Percentiles rank a stretch among this genome's conserved stretches.
Evolutionary conservation across 768 basidiomycete species (phyloP).

Genomic region (Boletus insuetus): DNA sequence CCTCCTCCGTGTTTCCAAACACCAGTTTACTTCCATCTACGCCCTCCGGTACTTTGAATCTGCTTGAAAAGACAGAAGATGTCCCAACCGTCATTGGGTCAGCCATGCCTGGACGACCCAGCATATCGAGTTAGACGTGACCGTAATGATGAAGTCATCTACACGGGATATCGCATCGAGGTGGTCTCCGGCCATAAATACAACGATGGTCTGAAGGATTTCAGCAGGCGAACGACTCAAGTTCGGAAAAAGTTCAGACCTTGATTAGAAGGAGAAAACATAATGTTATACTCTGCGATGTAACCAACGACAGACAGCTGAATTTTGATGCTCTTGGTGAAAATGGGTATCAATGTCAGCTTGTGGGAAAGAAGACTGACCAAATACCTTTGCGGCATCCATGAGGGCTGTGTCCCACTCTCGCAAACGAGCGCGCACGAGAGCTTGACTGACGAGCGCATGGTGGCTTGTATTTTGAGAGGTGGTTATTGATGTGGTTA

Average conservation of each 20-base stretch:
- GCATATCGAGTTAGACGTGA: not conserved
- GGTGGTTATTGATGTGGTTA: not conserved
- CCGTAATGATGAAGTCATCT: not conserved
- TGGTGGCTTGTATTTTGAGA: not conserved
- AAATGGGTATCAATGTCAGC: not conserved
- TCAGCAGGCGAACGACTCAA: not conserved
- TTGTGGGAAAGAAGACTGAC: not conserved
- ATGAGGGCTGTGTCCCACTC: not conserved
- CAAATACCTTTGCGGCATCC: not conserved
- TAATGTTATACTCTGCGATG: not conserved
- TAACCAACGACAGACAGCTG: not conserved
- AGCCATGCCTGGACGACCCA: not conserved
- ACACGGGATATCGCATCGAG: slow-evolving; percentile 1
- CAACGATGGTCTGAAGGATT: not conserved
- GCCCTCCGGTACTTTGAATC: too few species aligned
- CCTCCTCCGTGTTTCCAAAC: too few species aligned
- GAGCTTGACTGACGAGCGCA: not conserved
- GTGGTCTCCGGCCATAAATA: slow-evolving; percentile 2
- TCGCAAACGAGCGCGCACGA: not conserved
- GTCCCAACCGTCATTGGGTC: too few species aligned
- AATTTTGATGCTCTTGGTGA: not conserved
- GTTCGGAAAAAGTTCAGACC: not conserved
- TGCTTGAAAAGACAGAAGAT: too few species aligned
- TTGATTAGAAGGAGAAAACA: slow-evolving; percentile 1
- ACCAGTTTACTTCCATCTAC: too few species aligned